A percentile compares a stretch with the other conserved stretches of the same genome.
phyloP scores from a whole-genome alignment of 1,139 yeast genomes.

The Debaryomyces subglobosus region DNA sequence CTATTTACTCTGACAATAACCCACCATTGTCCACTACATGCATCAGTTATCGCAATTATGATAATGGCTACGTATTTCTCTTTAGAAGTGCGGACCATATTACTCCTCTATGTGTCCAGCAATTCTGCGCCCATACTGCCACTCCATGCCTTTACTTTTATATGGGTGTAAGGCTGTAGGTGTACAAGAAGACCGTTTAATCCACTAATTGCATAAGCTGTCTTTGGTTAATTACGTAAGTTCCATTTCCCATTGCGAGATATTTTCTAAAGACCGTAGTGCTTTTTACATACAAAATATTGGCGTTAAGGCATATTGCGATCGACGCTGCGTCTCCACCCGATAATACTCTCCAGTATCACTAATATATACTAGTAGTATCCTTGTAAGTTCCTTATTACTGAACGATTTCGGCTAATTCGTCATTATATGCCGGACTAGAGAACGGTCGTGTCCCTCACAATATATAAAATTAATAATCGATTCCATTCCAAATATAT shows the following conservation, averaged over 20 bases:
- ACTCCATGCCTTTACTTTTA: not conserved
- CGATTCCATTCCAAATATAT: constrained; percentile 1
- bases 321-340: not conserved
- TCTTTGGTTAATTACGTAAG: not conserved
- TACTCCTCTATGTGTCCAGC: not conserved
- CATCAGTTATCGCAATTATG: not conserved
- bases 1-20: not conserved
- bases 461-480: constrained; percentile 5
- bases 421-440: not conserved
- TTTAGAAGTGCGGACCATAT: not conserved
- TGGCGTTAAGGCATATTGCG: not conserved
- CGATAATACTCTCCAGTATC: not conserved
- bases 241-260: not conserved
- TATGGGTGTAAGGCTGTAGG: not conserved
- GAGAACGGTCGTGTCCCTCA: constrained; percentile 1
- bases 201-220: not conserved
- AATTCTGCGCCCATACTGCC: not conserved
- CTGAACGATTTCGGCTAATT: not conserved
- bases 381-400: not conserved
- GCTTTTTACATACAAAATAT: not conserved
- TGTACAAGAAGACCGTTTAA: not conserved
- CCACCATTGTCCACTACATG: not conserved
- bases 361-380: not conserved
- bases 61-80: not conserved
- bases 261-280: not conserved